Percentiles rank a stretch among this genome's conserved stretches.
These are phyloP conservation scores for Picochlorum costavermella DNA, from an alignment of 139 green algal species.

Conservation along the genomic window DNA sequence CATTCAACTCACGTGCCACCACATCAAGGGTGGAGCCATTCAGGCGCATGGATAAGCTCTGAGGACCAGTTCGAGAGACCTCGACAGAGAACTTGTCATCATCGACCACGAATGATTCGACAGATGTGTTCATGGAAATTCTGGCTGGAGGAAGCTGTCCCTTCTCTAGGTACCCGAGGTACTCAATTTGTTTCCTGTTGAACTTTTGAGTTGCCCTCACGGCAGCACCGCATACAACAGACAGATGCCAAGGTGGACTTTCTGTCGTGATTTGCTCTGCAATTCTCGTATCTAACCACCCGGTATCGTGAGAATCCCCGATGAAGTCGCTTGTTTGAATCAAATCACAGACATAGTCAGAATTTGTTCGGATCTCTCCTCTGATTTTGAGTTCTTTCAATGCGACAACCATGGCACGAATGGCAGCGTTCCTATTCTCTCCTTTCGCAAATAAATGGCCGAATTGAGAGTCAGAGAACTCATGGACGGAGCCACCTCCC, in stretches of 20 bases:
- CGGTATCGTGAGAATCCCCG: constrained; percentile 77
- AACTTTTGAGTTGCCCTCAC: constrained; percentile 46
- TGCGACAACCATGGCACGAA: constrained; percentile 87
- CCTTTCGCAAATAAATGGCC: constrained; percentile 95
- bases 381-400: constrained; percentile 79
- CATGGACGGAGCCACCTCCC: constrained; percentile 85
- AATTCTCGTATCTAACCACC: constrained; percentile 95
- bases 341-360: constrained; percentile 78
- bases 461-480: constrained; percentile 97
- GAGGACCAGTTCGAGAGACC: constrained; percentile 38
- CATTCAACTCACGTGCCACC: constrained; percentile 71
- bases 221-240: constrained; percentile 72
- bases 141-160: constrained; percentile 83
- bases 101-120: constrained; percentile 48
- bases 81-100: constrained; percentile 70
- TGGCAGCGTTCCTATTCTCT: constrained; percentile 63
- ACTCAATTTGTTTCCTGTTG: constrained; percentile 61
- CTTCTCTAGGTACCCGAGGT: constrained; percentile 84
- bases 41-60: constrained; percentile 40
- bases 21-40: constrained; percentile 65
- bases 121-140: constrained; percentile 60
- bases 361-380: constrained; percentile 92
- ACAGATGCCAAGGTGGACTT: constrained; percentile 79
- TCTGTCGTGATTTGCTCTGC: constrained; percentile 61
- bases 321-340: constrained; percentile 69